Conservation (phyloP, 1,139 yeast genomes). For the Taiozyma sp. region DNA sequence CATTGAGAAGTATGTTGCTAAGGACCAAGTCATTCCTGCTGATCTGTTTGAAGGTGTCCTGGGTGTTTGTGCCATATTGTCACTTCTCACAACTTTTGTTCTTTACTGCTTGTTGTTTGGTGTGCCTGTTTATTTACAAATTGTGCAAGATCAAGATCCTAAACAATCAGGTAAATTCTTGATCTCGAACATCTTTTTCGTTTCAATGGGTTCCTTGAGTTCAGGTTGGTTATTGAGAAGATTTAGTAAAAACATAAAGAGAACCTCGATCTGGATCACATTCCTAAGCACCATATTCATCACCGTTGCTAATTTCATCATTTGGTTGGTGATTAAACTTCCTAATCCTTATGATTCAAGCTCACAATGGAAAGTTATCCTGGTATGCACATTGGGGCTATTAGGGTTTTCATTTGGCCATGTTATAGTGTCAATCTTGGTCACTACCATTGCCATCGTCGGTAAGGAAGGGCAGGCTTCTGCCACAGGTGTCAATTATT, state of each 20-base stretch:
- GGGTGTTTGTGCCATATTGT: constrained; percentile 44
- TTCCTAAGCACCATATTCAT: constrained; percentile 2
- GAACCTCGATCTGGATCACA: constrained; percentile 8
- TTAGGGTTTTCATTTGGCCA: constrained; percentile 39
- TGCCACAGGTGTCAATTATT: constrained; percentile 25
- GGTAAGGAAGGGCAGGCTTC: constrained; percentile 33
- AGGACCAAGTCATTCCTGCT: constrained; percentile 53
- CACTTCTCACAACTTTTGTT: constrained; percentile 51
- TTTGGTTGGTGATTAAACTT: background rate
- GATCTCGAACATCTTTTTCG: constrained; percentile 41
- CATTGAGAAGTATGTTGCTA: constrained; percentile 43
- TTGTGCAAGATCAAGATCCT: constrained; percentile 46
- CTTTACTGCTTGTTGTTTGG: constrained; percentile 42
- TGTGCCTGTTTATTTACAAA: constrained; percentile 48
- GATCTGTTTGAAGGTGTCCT: constrained; percentile 44
- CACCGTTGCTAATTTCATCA: background rate
- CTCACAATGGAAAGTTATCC: background rate
- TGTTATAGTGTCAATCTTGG: constrained; percentile 34
- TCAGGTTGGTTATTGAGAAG: constrained; percentile 44
- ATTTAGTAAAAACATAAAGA: background rate
- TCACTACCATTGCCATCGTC: constrained; percentile 36
- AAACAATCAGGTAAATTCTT: constrained; percentile 48
- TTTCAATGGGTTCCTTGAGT: constrained; percentile 55
- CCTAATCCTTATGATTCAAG: background rate
- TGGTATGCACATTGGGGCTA: constrained; percentile 17